Base-by-base conservation (phyloP, 495 filamentous ascomycete species). In the Parmelia sp. region DNA sequence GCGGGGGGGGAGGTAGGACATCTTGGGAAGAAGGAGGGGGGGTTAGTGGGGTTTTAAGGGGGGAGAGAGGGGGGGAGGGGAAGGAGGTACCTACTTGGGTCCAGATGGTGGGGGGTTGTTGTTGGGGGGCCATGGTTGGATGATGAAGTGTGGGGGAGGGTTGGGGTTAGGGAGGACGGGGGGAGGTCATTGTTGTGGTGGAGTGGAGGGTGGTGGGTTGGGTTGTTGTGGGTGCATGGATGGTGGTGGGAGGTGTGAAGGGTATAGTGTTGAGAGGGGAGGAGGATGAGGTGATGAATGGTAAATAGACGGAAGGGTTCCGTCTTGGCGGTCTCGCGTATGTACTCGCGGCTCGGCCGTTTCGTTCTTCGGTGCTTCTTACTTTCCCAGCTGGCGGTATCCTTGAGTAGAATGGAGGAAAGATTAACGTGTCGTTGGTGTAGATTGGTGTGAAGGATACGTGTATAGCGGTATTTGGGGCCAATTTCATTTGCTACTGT, bases 1-100 rank as follows among this genome's bases (percentile, higher is more conserved):
- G 33, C 74, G 76, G 6, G 79, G 77, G 12, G 65, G 60, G 57
- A 42, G 33, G 60, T 71, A 71, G 23, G 60, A 53, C 70, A 71
- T 71, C 66, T 71, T 31, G 39, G 29, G n/a, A 25, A 25, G 36
- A n/a, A 17, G 21, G 25, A 37, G 23, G 15, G 62, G 36, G 49
- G 19, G 39, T 25, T 27, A 39, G 36, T 58, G 55, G 53, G 35
- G 39, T 21, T n/a, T 23, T 5, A 25, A 23, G 33, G 10, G 58
- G 39, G 14, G 14, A 6, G 44, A 47, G 21, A 9, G 51, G 44
- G 39, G 29, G 47, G 29, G 25, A 23, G 49, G 11, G 3, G 29
- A 39, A 14, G 8, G 39, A 9, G 15, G 31, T n/a, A 14, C 8
- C 8, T 19, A 40, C 27, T 63, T 66, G 42, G 56, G 53, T n/a